Base-by-base conservation (phyloP, 2,329 filamentous ascomycete species). In the Acephala macrosclerotiorum region DNA sequence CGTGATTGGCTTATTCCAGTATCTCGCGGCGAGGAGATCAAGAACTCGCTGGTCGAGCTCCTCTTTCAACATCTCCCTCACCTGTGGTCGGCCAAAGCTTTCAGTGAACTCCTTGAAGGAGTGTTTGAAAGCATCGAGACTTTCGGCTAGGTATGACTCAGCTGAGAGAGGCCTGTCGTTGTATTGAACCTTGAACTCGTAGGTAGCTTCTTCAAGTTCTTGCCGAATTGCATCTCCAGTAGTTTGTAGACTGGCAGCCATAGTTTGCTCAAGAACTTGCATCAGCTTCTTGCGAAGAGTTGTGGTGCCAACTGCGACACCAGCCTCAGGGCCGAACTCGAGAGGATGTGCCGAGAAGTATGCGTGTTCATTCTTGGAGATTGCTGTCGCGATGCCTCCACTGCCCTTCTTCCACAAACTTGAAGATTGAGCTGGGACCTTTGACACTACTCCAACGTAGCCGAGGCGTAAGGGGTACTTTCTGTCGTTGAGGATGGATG, bases 111-210 rank as follows among this genome's bases (percentile, higher is more conserved):
- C 91, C 77, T 97, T 97, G 81, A 99, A 99, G 0, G 93, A 93
- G 78, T 98, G 96, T 80, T 99, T 99, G 85, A 99, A 98, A 22
- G 91, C 90, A 78, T 99, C 96, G 3, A 99, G 82, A 71, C 92
- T 97, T 78, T 98, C 96, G 1, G 96, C 96, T 45, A 99, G 86
- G 76, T 99, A 99, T 3, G 95, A 97, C 77, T 99, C 96, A 1
- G 96, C 96, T 59, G 93, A 97, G 40, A 99, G 83, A 1, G 95
- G 93, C 7, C 96, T 89, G 77, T 99, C 96, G 75, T 99, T 99
- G 81, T 99, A 99, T 78, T 99, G 96, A 5, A 99, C 96, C 78
- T 99, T 99, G 84, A 97, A 99, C 79, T 99, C 95, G 76, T 99
- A 99, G 0, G 93, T 95, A 2, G 96, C 94, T 79, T 99, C 96